phyloP scores from a whole-genome alignment of 2,329 filamentous ascomycete species.

The Periconia macrospinosa region DNA sequence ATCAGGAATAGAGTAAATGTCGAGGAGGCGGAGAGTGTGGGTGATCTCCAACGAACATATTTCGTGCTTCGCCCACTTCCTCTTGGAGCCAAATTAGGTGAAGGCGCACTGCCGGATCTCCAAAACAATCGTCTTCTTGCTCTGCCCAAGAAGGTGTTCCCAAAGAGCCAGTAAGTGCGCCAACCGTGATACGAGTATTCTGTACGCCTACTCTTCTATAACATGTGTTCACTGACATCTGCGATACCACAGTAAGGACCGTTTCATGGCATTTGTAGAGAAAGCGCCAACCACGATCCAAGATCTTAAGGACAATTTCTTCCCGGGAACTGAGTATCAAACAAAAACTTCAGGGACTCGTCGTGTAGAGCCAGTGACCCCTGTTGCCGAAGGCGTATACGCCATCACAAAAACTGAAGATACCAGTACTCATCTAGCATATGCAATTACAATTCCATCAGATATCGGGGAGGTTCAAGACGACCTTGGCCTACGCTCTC shows the following conservation, averaged over 20 bases:
- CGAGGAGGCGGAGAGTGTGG: conserved; percentile 67
- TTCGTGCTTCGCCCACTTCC: conserved; percentile 76
- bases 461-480: conserved; percentile 72
- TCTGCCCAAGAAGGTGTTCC: conserved; percentile 83
- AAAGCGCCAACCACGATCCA: conserved; percentile 68
- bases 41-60: conserved; percentile 76
- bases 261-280: conserved; percentile 82
- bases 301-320: conserved; percentile 72
- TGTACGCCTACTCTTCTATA: background rate
- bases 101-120: conserved; percentile 59
- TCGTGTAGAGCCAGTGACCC: conserved; percentile 68
- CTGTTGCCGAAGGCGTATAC: conserved; percentile 84
- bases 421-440: conserved; percentile 74
- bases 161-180: conserved; percentile 55
- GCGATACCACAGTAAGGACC: conserved; percentile 51
- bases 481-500: conserved; percentile 70
- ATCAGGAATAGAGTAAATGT: conserved; percentile 75
- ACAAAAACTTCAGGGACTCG: conserved; percentile 75
- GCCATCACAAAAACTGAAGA: conserved; percentile 71
- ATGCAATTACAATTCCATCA: conserved; percentile 74
- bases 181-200: background rate
- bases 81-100: conserved; percentile 67
- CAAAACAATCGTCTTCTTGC: conserved; percentile 72
- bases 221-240: background rate
- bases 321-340: conserved; percentile 67